Evolutionary conservation across 257 asterid genomes (phyloP).

Genomic region (Petunia secreta): DNA sequence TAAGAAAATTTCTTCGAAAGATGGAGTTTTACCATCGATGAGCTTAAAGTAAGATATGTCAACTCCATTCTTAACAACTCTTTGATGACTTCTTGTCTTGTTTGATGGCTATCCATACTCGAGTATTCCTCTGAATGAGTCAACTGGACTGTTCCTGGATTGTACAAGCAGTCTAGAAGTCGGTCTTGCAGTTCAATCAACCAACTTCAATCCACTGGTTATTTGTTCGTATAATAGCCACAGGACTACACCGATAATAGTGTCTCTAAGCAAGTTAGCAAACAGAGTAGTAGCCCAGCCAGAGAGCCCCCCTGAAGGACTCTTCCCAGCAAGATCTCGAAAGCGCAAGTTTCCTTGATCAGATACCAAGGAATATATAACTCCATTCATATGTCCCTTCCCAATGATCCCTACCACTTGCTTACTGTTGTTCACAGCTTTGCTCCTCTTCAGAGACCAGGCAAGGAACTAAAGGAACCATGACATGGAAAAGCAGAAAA

Average conservation of each 20-base stretch:
- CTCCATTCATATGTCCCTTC: constrained; percentile 93
- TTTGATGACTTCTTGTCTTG: not conserved
- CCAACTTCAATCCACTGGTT: constrained; percentile 28
- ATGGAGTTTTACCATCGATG: not conserved
- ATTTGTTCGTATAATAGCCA: constrained; percentile 76
- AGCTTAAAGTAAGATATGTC: not conserved
- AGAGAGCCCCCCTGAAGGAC: constrained; percentile 38
- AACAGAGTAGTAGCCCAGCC: constrained; percentile 54
- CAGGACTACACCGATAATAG: constrained; percentile 58
- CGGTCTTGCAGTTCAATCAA: not conserved
- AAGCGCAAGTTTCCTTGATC: constrained; percentile 83
- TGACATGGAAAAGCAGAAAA: not conserved
- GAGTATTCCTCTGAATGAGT: not conserved
- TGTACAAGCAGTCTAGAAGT: not conserved
- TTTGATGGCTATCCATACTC: not conserved
- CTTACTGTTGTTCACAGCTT: constrained; percentile 79
- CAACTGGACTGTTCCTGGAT: not conserved
- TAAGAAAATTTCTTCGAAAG: constrained; percentile 3
- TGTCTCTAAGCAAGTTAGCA: constrained; percentile 68
- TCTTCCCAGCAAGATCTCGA: constrained; percentile 71
- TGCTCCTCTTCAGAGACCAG: constrained; percentile 97
- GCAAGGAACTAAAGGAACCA: constrained; percentile 60
- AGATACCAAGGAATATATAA: constrained; percentile 70
- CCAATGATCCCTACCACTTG: constrained; percentile 90
- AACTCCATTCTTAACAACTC: not conserved